A percentile compares a stretch with the other conserved stretches of the same genome.
These are phyloP conservation scores for Letharia columbiana DNA, from an alignment of 495 filamentous ascomycete genomes.

Conservation along the genomic window DNA sequence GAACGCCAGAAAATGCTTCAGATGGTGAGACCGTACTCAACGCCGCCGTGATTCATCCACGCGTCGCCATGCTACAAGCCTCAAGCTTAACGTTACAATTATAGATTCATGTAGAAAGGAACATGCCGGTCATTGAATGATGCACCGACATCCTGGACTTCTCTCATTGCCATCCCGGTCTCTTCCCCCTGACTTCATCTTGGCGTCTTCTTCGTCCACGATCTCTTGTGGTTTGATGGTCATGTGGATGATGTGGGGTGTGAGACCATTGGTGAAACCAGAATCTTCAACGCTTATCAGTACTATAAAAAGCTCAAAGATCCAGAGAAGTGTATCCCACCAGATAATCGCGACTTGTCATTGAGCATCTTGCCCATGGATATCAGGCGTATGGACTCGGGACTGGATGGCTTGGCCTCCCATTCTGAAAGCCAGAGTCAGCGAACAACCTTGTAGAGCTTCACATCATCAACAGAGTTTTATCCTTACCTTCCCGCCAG, in stretches of 20 bases:
- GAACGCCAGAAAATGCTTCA: conserved; percentile 2
- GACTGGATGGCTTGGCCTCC: conserved; percentile 74
- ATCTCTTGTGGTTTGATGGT: conserved; percentile 82
- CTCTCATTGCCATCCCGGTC: conserved; percentile 55
- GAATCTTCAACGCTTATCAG: conserved; percentile 50
- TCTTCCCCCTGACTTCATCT: conserved; percentile 57
- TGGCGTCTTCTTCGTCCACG: conserved; percentile 81
- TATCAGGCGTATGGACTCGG: conserved; percentile 78
- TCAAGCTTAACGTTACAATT: conserved; percentile 1
- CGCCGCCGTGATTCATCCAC: neutral
- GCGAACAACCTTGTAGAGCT: conserved; percentile 1
- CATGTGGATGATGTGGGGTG: conserved; percentile 85
- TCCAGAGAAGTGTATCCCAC: conserved; percentile 33
- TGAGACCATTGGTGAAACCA: conserved; percentile 56
- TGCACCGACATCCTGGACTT: conserved; percentile 65
- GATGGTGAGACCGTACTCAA: neutral
- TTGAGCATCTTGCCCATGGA: conserved; percentile 81
- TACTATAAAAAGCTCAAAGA: too few relatives aligned
- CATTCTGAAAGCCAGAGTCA: conserved; percentile 49
- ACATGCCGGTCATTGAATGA: conserved; percentile 38
- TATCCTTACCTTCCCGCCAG: conserved; percentile 60
- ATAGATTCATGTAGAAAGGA: neutral
- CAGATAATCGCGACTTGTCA: conserved; percentile 71
- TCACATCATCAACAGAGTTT: neutral
- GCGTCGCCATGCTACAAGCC: neutral